Base-by-base conservation (phyloP, 225 moss, liverwort and hornwort genomes). In the Bryum argenteum region DNA sequence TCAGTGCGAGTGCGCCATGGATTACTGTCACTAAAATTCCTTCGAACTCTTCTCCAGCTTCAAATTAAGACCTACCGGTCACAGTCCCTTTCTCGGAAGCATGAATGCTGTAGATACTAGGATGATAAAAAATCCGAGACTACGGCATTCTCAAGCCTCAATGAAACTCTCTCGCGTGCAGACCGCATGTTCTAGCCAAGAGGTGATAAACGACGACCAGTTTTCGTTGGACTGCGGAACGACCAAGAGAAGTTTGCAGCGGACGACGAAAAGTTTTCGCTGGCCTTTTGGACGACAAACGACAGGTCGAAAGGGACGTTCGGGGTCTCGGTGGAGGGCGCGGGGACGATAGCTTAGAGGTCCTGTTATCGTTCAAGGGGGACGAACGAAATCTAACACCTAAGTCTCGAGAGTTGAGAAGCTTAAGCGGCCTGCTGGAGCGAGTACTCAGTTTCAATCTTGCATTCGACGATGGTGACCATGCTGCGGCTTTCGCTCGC, bases 381-480 rank as follows among this genome's bases (percentile, higher is more conserved):
- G 37, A 67, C 42, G 67, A 74, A 74, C 66, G 66, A 66, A 66
- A 69, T 14, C 6, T 52, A 9, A 41, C 41, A 13, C 13, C 41
- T 41, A 19, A 26, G 18, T 48, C 39, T 50, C 66, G 58, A 75
- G 54, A 73, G 43, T 38, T 52, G 50, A 18, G 48, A 48, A 48
- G 61, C 8, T 33, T 47, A 22, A 22, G 17, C 14, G 6, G 64
- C 2, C 20, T 54, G 45, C 24, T 65, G 38, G 39, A 18, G 39
- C 24, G 45, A 15, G 59, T 16, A 6, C 11, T n/a, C 33, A 15
- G 21, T 21, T 41, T 55, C 63, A 72, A 72, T 53, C 26, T 26
- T 33, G 58, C 18, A 21, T 54, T 48, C 18, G 26, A 58, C 57
- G 6, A 86, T 82, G 85, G 74, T 56, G 67, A 54, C 61, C 68